Evolutionary conservation across 1,284 basidiomycete genomes (phyloP).

Genomic region (Rhodotorula sp.): DNA sequence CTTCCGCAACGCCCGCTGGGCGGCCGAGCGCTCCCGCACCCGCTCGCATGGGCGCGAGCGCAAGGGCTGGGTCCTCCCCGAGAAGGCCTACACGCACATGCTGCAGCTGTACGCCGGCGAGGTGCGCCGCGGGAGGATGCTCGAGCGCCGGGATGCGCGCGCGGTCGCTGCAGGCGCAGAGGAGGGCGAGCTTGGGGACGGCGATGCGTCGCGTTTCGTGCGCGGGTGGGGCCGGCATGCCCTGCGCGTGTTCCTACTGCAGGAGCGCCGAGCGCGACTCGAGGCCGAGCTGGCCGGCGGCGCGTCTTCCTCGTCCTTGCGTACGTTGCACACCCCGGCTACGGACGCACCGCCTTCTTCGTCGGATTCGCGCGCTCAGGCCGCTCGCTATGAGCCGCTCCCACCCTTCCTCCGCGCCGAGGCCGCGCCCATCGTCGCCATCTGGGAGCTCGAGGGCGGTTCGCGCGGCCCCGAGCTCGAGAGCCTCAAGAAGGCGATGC

Average conservation of each 20-base stretch:
- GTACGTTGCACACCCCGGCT: background rate
- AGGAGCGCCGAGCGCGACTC: conserved; percentile 1
- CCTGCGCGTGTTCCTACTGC: conserved; percentile 26
- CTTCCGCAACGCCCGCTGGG: conserved; percentile 39
- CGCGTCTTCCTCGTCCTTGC: background rate
- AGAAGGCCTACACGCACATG: conserved; percentile 70
- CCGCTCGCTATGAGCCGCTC: background rate
- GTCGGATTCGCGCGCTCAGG: background rate
- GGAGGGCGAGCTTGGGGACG: background rate
- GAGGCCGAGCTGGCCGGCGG: conserved; percentile 15
- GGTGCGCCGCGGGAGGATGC: conserved; percentile 36
- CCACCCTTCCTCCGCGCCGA: conserved; percentile 16
- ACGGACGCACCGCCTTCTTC: background rate
- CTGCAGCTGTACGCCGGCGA: conserved; percentile 61
- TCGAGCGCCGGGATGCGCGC: conserved; percentile 7
- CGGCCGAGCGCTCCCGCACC: conserved; percentile 56
- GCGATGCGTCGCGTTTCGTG: conserved; percentile 12
- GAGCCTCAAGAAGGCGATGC: conserved; percentile 27
- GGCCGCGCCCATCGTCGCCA: conserved; percentile 35
- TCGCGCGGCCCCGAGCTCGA: conserved; percentile 19
- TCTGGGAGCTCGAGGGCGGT: conserved; percentile 34
- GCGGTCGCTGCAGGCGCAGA: background rate
- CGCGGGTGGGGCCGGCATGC: conserved; percentile 37
- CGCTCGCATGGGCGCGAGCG: background rate
- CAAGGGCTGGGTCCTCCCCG: conserved; percentile 62